phyloP scores from a whole-genome alignment of 2,329 filamentous ascomycete species.

The Talaromyces atroroseus region DNA sequence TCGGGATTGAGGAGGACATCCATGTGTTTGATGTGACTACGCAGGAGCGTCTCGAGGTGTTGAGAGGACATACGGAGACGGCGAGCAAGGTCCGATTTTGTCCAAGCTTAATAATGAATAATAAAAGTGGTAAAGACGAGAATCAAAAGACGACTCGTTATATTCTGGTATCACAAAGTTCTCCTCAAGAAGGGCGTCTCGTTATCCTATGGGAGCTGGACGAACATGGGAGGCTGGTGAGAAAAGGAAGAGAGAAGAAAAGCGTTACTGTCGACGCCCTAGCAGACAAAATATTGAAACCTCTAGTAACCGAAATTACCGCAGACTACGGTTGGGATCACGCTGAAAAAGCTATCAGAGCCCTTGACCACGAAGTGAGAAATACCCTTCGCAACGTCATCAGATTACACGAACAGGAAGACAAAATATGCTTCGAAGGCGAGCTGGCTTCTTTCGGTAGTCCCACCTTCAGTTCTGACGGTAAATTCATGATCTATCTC shows the following conservation, averaged over 20 bases:
- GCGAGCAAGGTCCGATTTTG: background rate
- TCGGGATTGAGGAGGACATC: constrained; percentile 1
- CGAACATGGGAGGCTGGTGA: background rate
- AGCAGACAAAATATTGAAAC: background rate
- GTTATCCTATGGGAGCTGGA: constrained; percentile 6
- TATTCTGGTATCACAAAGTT: background rate
- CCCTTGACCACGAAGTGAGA: background rate
- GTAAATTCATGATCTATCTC: constrained; percentile 9
- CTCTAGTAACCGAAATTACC: background rate
- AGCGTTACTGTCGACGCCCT: background rate
- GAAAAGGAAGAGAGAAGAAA: background rate
- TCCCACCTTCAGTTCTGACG: constrained; percentile 10
- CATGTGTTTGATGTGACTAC: background rate
- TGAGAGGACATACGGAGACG: background rate
- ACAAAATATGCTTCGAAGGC: constrained; percentile 2
- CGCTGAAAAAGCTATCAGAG: background rate
- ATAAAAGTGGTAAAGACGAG: background rate
- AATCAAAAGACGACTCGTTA: background rate
- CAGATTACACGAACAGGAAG: background rate
- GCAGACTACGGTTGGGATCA: background rate
- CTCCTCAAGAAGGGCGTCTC: background rate
- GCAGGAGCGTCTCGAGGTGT: background rate
- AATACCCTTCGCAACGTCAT: background rate
- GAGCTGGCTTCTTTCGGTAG: background rate
- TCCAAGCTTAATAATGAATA: background rate